Conservation (phyloP, 768 basidiomycete species). For the Russula olivacea region DNA sequence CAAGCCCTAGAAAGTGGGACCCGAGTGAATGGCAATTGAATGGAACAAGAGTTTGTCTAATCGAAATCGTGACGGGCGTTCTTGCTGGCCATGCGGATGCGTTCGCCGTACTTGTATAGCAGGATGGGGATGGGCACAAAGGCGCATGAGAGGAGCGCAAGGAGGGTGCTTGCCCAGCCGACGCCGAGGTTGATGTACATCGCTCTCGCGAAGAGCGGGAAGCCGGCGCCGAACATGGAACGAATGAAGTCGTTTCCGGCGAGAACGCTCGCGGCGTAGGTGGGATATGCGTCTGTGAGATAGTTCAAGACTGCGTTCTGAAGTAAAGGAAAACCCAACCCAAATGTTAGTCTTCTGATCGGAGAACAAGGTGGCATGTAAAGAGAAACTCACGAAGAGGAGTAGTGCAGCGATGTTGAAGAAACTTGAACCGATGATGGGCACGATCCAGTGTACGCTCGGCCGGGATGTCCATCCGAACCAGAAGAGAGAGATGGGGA, state of each 20-base stretch:
- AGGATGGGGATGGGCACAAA: conserved; percentile 28
- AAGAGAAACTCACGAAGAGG: conserved; percentile 29
- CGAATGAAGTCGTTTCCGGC: conserved; percentile 35
- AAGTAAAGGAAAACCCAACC: fast-evolving
- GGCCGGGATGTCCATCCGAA: conserved; percentile 33
- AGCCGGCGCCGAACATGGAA: conserved; percentile 25
- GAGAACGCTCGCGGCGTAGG: conserved; percentile 32
- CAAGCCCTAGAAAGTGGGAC: no score
- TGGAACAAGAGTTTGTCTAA: neutral
- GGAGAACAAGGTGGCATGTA: conserved; percentile 25
- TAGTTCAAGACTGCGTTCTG: conserved; percentile 30
- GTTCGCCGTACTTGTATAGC: conserved; percentile 21
- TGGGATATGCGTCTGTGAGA: conserved; percentile 32
- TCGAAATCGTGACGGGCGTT: conserved; percentile 25
- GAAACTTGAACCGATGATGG: conserved; percentile 33
- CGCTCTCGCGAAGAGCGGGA: conserved; percentile 26
- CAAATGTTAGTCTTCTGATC: neutral
- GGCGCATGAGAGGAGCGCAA: conserved; percentile 28
- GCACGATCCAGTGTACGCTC: conserved; percentile 34
- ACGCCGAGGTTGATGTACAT: conserved; percentile 29
- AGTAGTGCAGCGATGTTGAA: conserved; percentile 33
- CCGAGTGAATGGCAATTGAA: no score
- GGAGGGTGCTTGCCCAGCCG: conserved; percentile 28
- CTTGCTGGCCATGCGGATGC: conserved; percentile 22
- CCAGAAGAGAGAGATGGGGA: conserved; percentile 34